Evolutionary conservation across 129 eudicot species (phyloP).

Genomic region (Tagetes erecta): DNA sequence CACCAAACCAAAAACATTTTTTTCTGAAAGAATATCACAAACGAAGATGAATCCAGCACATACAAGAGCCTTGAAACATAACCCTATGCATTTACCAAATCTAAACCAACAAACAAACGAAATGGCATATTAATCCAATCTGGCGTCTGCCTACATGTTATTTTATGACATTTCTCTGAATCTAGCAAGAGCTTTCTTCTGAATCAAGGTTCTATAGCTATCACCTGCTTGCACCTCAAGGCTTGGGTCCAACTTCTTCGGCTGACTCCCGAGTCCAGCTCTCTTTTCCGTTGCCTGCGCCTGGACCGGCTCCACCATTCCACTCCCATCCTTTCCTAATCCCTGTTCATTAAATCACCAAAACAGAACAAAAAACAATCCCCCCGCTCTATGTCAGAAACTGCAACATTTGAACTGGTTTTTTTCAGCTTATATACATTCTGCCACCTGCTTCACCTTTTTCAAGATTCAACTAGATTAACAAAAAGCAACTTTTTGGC

Average conservation of each 20-base stretch:
- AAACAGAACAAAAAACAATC: slow-evolving; percentile 29
- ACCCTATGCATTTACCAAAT: slow-evolving; percentile 28
- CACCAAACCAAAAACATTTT: not conserved
- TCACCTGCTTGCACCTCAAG: slow-evolving; percentile 97
- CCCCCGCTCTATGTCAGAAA: slow-evolving; percentile 42
- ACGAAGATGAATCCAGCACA: not conserved
- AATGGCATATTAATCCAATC: not conserved
- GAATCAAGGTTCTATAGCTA: slow-evolving; percentile 87
- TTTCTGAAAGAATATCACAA: not conserved
- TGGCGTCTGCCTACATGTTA: not conserved
- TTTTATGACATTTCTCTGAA: slow-evolving; percentile 91
- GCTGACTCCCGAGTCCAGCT: slow-evolving; percentile 93
- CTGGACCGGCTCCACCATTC: slow-evolving; percentile 97
- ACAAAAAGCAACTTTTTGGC: not conserved
- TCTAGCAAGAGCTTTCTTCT: slow-evolving; percentile 95
- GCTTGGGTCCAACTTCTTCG: slow-evolving; percentile 80
- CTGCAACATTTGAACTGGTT: not conserved
- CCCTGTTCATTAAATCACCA: slow-evolving; percentile 54
- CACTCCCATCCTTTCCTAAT: slow-evolving; percentile 92
- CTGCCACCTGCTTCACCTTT: slow-evolving; percentile 16
- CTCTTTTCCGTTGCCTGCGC: slow-evolving; percentile 74
- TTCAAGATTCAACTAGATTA: slow-evolving; percentile 10
- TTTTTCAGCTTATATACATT: not conserved
- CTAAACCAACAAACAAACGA: slow-evolving; percentile 3
- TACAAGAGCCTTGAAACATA: not conserved